These are phyloP conservation scores for Endogone sp. DNA, from an alignment of 192 early-diverging fungal genomes.

Conservation along the genomic window DNA sequence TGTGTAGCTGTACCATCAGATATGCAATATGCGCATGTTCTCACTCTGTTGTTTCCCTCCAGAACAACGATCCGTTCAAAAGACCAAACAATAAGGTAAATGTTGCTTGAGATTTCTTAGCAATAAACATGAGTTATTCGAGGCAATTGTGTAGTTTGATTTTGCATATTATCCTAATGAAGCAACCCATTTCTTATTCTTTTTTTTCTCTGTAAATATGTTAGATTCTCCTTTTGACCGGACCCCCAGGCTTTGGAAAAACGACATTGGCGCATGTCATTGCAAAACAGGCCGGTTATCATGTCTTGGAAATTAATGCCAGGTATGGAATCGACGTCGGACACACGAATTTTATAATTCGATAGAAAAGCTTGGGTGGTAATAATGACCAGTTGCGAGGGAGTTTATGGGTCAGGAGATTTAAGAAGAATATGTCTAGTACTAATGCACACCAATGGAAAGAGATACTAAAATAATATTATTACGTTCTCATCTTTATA, in stretches of 20 bases:
- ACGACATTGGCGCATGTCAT: constrained; percentile 95
- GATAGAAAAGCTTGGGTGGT: neutral
- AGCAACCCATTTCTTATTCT: constrained; percentile 1
- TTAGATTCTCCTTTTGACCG: constrained; percentile 68
- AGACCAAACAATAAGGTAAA: constrained; percentile 59
- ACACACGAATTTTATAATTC: constrained; percentile 6
- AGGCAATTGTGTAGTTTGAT: no score
- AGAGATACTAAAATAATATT: no score
- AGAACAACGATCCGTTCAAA: constrained; percentile 39
- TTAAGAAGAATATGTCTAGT: no score
- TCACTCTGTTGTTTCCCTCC: neutral
- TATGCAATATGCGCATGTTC: neutral
- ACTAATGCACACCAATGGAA: no score
- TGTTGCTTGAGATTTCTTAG: neutral
- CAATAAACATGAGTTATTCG: no score
- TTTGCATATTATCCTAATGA: constrained; percentile 2
- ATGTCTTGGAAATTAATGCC: constrained; percentile 91
- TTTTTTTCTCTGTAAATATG: constrained; percentile 18
- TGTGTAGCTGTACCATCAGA: neutral
- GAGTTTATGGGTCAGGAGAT: no score
- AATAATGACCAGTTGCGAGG: no score
- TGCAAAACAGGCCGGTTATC: constrained; percentile 87
- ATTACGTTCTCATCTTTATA: constrained; percentile 10
- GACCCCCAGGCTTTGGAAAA: constrained; percentile 94
- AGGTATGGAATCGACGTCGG: constrained; percentile 25